Base-by-base conservation (phyloP, 1,284 basidiomycete species). In the Puccinia coronata region DNA sequence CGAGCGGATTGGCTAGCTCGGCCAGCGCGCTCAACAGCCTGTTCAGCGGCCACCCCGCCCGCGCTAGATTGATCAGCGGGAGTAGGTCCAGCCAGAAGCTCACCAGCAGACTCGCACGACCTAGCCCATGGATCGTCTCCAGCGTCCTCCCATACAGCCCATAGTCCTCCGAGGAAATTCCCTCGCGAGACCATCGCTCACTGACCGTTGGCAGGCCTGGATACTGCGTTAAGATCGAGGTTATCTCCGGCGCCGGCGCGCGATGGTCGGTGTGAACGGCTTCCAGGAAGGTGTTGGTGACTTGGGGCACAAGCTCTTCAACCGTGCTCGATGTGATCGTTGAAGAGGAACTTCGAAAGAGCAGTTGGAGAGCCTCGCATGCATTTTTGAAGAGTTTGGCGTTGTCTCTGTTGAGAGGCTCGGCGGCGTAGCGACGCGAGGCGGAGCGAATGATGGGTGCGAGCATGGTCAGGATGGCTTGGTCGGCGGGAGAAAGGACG, bases 311-410 rank as follows among this genome's bases (percentile, higher is more conserved):
- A 31, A 80, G 61, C 49, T 73, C 20, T 41, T 73, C 79, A 28
- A 80, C 55, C 1, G n/a, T 28, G 34, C 43, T 70, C 59, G 55
- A 63, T 25, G 31, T 23, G 47, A 16, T 25, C 28, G 28, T 31
- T 34, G 76, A 78, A 23, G 47, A 57, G 28, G 49, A 69, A 5
- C 59, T 43, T 41, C 23, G 43, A 4, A 67, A 18, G 25, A 80
- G 49, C 1, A 71, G 31, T 49, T 80, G 49, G 36, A 80, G 41
- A 18, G 79, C 79, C 47, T 80, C 70, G 36, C 67, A 80, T 12
- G 70, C 67, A 51, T 80, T 59, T 34, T 73, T 73, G 31, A 80
- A 80, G 6, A 80, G 70, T 51, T 80, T 80, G 20, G 53, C 70
- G 55, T 80, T 72, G 59, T 80, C 55, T 39, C 70, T 63, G 43